Base-by-base conservation (phyloP, 2,329 filamentous ascomycete species). In the Fusarium armeniacum region DNA sequence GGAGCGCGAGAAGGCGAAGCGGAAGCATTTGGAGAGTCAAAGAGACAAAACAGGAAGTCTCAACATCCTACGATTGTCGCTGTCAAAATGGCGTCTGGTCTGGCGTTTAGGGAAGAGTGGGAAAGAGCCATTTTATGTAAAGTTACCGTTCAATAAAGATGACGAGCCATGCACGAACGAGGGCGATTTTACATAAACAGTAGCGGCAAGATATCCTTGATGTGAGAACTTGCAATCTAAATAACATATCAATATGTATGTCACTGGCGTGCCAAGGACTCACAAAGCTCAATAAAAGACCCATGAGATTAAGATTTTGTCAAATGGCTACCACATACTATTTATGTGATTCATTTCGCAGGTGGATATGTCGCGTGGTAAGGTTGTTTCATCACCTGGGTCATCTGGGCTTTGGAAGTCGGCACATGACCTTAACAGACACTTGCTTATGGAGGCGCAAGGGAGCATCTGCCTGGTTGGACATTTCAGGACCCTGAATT, bases 61-160 rank as follows among this genome's bases (percentile, higher is more conserved):
- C 56, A 61, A 54, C 71, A 75, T 73, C 62, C 65, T 66, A 58
- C 63, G 63, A 53, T 71, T 64, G 59, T 62, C 68, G 62, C 56
- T 68, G 52, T 63, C 56, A 60, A 75, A 69, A 73, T 56, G 76
- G 74, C 72, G 73, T 74, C 68, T 72, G 70, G 74, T 69, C 59
- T 72, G 77, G 77, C 77, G 77, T 79, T 79, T 66, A 28, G 56
- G 75, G 68, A 73, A 72, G 74, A 74, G 62, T 65, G 62, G 71
- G 70, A 72, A 78, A 76, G 75, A 65, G 72, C 70, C 69, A 72
- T 76, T 71, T 71, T 71, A 70, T 77, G 75, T 77, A 73, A 65
- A 74, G 60, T 72, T 62, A 75, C 61, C 67, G 35, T 70, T 72
- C 62, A 62, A 69, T 58, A 50, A 71, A 72, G 69, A 67, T 69